Base-by-base conservation (phyloP, 192 early-diverging fungal species). In the Chytriomyces hyalinus region DNA sequence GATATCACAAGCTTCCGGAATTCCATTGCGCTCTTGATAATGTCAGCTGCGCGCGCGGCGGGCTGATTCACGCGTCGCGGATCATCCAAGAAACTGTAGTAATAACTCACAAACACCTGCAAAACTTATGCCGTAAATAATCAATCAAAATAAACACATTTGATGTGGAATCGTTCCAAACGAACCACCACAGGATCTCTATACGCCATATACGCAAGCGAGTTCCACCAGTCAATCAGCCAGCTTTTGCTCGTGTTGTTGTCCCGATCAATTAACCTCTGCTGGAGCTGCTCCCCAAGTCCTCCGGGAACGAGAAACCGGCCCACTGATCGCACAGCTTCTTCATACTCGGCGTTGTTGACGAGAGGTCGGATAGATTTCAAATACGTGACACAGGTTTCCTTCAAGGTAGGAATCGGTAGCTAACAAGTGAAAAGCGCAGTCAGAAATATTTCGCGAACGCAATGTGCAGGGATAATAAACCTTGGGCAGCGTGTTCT, bases 181-280 rank as follows among this genome's bases (percentile, higher is more conserved):
- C 94, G 92, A 76, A 97, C 88, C 57, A 95, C 94, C 11, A 97
- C 93, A 11, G 96, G 94, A 77, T 99, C 97, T 72, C 96, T 91
- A 87, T 97, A 98, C 26, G 90, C 93, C 82, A 85, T 85, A 57
- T 73, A 80, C 15, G 67, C 80, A 79, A 66, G 95, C 76, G 96
- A 97, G 81, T 95, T 94, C 97, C 97, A 99, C 97, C 97, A 99
- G 78, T 97, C 95, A 84, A 94, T 95, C 68, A 97, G 66, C 87
- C 96, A 99, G 86, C 93, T 95, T 47, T 89, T 89, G 59, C 90
- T 86, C 47, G 86, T 89, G 44, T 92, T 87, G 78, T 90, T 87
- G 28, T 89, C 92, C 44, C 91, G 89, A 83, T 91, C 89, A 50
- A 93, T 77, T 28, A 98, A 83, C 70, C 95, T 90, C 77, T 91